phyloP scores from a whole-genome alignment of 1,139 yeast species.

The Pichia sp. region DNA sequence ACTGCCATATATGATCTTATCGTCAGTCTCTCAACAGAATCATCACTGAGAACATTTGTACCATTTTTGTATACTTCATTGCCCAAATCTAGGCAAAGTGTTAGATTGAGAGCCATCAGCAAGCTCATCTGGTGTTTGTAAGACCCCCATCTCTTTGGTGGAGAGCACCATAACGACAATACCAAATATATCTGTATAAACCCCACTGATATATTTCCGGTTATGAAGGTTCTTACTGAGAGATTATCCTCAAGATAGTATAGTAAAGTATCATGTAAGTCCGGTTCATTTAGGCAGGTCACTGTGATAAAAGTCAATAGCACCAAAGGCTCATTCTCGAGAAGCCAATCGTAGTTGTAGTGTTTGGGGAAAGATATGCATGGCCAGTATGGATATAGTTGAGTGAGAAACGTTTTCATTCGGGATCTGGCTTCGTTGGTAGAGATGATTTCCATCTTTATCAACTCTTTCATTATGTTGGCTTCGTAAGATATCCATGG shows the following conservation, averaged over 20 bases:
- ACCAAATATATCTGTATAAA: conserved; percentile 39
- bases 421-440: conserved; percentile 28
- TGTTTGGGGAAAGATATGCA: conserved; percentile 35
- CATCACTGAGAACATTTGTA: conserved; percentile 19
- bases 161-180: conserved; percentile 43
- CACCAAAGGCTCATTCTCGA: conserved; percentile 38
- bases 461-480: conserved; percentile 38
- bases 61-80: conserved; percentile 26
- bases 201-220: conserved; percentile 37
- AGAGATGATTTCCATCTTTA: conserved; percentile 27
- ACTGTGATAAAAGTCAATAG: conserved; percentile 42
- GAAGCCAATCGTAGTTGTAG: conserved; percentile 33
- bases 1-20: conserved; percentile 39
- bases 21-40: conserved; percentile 33
- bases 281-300: conserved; percentile 41
- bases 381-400: conserved; percentile 42
- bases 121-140: conserved; percentile 45
- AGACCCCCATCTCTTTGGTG: conserved; percentile 44
- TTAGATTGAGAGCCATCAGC: conserved; percentile 37
- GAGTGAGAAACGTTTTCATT: conserved; percentile 31
- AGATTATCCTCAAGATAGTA: conserved; percentile 41
- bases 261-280: conserved; percentile 35
- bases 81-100: conserved; percentile 44
- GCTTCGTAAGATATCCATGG: conserved; percentile 36
- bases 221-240: conserved; percentile 37